A percentile compares a stretch with the other conserved stretches of the same genome.
phyloP scores from a whole-genome alignment of 805 yeast species.

The Yueomyces sp. region DNA sequence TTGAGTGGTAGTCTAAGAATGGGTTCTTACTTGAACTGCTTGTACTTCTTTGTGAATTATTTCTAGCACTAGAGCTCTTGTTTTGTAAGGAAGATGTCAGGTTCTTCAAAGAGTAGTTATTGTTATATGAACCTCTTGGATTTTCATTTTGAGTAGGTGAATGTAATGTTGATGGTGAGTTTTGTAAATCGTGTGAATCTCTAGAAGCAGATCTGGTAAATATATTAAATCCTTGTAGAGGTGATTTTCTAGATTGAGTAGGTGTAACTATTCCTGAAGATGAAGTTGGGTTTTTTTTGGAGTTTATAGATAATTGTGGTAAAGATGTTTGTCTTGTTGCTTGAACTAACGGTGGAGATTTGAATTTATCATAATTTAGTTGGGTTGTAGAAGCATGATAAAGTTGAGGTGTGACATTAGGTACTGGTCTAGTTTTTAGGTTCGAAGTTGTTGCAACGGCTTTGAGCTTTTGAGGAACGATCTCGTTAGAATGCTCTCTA shows the following conservation, averaged over 20 bases:
- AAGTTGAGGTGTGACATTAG: background rate
- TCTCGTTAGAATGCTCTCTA: background rate
- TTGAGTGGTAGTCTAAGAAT: background rate
- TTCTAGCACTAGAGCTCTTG: constrained; percentile 30
- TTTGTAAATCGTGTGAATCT: constrained; percentile 6
- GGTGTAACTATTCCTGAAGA: constrained; percentile 10
- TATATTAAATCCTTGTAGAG: constrained; percentile 21
- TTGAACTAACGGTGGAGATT: constrained; percentile 2
- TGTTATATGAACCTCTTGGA: constrained; percentile 25
- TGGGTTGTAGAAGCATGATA: background rate
- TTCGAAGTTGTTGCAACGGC: too few species aligned
- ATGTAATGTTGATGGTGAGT: constrained; percentile 3
- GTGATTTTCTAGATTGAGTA: constrained; percentile 17
- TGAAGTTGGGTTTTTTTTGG: constrained; percentile 16
- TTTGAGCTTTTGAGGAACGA: background rate
- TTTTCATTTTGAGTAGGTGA: constrained; percentile 1
- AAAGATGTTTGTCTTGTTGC: constrained; percentile 16
- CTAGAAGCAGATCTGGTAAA: constrained; percentile 20
- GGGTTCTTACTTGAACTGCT: background rate
- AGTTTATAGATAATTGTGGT: constrained; percentile 18
- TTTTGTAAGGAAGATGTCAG: constrained; percentile 23
- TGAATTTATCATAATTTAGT: background rate
- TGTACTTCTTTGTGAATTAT: constrained; percentile 33
- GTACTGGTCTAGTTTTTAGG: background rate
- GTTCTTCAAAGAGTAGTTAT: constrained; percentile 21